Evolutionary conservation across 2,329 filamentous ascomycete genomes (phyloP).

Genomic region (Pseudogymnoascus sp.): DNA sequence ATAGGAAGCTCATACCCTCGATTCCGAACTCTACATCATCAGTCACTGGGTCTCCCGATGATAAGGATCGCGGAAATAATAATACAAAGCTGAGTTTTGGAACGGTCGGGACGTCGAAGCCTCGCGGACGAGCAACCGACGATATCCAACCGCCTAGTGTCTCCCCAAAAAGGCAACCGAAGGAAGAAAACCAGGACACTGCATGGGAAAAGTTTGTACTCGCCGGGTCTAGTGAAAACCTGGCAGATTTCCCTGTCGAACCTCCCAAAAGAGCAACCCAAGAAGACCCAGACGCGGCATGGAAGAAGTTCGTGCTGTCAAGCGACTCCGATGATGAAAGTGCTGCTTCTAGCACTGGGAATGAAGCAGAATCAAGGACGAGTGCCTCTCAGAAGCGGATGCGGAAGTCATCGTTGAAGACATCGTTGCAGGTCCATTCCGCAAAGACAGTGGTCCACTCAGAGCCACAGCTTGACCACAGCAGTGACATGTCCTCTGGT

Average conservation of each 20-base stretch:
- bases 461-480: not conserved
- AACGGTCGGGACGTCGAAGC: not conserved
- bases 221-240: not conserved
- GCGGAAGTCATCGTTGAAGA: not conserved
- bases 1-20: not conserved
- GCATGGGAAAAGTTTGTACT: not conserved
- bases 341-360: not conserved
- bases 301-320: conserved; percentile 26
- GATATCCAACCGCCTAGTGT: not conserved
- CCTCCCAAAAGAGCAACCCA: not conserved
- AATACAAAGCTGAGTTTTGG: not conserved
- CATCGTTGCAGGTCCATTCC: not conserved
- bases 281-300: conserved; percentile 19
- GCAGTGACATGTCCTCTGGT: not conserved
- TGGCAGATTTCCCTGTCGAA: not conserved
- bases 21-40: not conserved
- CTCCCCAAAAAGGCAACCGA: not conserved
- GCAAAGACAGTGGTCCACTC: not conserved
- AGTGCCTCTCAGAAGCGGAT: not conserved
- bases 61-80: not conserved
- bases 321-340: conserved; percentile 14
- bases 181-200: not conserved
- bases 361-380: not conserved
- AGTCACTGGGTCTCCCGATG: not conserved
- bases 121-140: not conserved